phyloP scores from a whole-genome alignment of 148 eudicot species.

The Rhododendron williamsianum region DNA sequence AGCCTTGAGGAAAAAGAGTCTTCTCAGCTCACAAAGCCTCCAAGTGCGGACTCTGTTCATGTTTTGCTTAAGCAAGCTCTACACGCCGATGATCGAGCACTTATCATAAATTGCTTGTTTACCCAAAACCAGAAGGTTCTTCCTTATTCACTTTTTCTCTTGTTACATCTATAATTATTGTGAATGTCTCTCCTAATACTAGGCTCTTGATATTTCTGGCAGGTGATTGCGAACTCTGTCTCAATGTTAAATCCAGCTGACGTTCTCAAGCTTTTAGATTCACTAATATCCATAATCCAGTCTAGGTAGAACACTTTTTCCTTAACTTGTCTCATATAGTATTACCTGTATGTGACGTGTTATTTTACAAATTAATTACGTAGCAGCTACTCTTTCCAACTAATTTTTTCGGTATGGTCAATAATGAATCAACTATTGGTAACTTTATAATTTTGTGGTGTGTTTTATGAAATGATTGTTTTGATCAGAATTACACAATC shows the following conservation, averaged over 20 bases:
- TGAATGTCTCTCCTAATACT: background rate
- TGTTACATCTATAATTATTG: background rate
- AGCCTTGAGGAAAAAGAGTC: constrained; percentile 34
- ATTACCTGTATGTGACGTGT: background rate
- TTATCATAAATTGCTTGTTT: constrained; percentile 66
- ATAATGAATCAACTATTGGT: constrained; percentile 1
- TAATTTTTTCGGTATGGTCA: background rate
- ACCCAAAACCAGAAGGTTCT: constrained; percentile 82
- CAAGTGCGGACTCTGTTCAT: constrained; percentile 89
- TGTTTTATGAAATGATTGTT: background rate
- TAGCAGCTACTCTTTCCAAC: background rate
- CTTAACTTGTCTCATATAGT: background rate
- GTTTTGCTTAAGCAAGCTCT: constrained; percentile 85
- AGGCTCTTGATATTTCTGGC: constrained; percentile 15
- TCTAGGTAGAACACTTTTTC: constrained; percentile 45
- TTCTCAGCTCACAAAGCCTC: constrained; percentile 40
- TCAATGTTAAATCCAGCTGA: constrained; percentile 60
- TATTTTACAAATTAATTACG: background rate
- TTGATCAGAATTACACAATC: background rate
- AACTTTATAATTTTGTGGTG: background rate
- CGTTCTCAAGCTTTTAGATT: constrained; percentile 68
- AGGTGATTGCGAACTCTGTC: constrained; percentile 83
- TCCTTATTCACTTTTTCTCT: background rate
- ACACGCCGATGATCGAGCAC: constrained; percentile 80
- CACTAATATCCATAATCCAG: constrained; percentile 62